These are phyloP conservation scores for Corniculantispora saksenae DNA, from an alignment of 2,329 filamentous ascomycete species.

Conservation along the genomic window DNA sequence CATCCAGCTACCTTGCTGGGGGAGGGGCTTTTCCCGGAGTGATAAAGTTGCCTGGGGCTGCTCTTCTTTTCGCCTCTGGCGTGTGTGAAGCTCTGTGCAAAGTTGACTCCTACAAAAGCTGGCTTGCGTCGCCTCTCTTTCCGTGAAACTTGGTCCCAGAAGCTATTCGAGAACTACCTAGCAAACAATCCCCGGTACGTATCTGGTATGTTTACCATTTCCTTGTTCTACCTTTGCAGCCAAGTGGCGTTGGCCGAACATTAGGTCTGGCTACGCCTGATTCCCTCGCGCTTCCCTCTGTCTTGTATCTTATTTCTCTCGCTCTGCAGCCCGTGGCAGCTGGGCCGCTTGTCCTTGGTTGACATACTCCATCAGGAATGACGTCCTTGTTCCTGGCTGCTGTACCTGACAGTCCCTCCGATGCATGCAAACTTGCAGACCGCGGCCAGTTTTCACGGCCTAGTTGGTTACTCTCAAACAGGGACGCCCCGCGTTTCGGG, in stretches of 20 bases:
- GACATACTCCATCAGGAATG: not conserved
- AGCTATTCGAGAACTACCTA: not conserved
- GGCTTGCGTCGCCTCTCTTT: not conserved
- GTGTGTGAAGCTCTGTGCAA: not conserved
- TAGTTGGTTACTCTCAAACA: slow-evolving; percentile 1
- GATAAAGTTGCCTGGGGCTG: not conserved
- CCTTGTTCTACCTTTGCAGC: not conserved
- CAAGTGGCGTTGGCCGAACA: not conserved
- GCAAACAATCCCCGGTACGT: too few relatives aligned
- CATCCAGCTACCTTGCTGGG: not conserved
- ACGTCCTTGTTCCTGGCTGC: not conserved
- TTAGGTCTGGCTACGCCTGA: not conserved
- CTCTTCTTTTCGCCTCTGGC: not conserved
- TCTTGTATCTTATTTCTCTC: not conserved
- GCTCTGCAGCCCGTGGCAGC: not conserved
- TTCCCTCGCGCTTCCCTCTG: not conserved
- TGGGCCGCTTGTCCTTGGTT: not conserved
- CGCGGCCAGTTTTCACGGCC: not conserved
- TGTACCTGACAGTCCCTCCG: not conserved
- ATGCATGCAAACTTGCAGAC: not conserved
- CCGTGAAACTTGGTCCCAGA: not conserved
- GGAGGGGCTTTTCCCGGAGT: not conserved
- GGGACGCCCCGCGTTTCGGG: slow-evolving; percentile 7
- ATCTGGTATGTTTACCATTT: too few relatives aligned
- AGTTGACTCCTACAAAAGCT: not conserved